Evolutionary conservation across 441 rosid genomes (phyloP).

Genomic region (Pelargonium cotyledonis): DNA sequence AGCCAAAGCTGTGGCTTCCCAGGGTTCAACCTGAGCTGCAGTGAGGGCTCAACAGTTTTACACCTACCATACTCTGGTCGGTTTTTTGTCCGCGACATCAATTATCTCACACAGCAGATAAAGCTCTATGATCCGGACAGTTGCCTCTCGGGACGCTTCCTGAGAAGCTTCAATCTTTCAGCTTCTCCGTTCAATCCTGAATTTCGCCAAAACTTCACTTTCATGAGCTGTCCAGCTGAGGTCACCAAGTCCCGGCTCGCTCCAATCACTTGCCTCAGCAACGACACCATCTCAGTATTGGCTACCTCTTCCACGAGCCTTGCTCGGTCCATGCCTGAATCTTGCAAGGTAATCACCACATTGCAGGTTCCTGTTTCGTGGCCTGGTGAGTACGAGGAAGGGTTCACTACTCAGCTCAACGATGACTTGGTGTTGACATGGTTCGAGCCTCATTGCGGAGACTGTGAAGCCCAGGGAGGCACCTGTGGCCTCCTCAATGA

Average conservation of each 20-base stretch:
- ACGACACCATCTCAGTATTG: slow-evolving; percentile 44
- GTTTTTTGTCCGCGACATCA: slow-evolving; percentile 45
- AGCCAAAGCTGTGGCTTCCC: slow-evolving; percentile 11
- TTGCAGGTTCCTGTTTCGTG: slow-evolving; percentile 44
- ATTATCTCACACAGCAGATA: slow-evolving; percentile 45
- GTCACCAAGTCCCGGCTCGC: slow-evolving; percentile 26
- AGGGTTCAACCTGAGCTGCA: slow-evolving; percentile 17
- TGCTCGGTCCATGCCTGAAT: slow-evolving; percentile 23
- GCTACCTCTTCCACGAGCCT: slow-evolving; percentile 41
- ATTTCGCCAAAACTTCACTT: slow-evolving; percentile 46
- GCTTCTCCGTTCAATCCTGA: slow-evolving; percentile 46
- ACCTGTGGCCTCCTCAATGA: slow-evolving; percentile 39
- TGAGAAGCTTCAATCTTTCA: slow-evolving; percentile 38
- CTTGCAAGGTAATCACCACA: slow-evolving; percentile 33
- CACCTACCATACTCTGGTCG: slow-evolving; percentile 43
- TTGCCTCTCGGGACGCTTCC: slow-evolving; percentile 54
- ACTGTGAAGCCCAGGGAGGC: slow-evolving; percentile 48
- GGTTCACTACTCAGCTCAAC: slow-evolving; percentile 31
- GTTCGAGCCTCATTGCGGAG: slow-evolving; percentile 46
- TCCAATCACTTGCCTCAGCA: slow-evolving; percentile 48
- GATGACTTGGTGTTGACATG: slow-evolving; percentile 49
- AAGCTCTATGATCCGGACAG: slow-evolving; percentile 44
- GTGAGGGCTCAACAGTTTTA: slow-evolving; percentile 15
- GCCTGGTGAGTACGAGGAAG: slow-evolving; percentile 23
- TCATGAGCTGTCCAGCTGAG: slow-evolving; percentile 54